Evolutionary conservation across 1,139 yeast species (phyloP).

Genomic region (Candida anutae): DNA sequence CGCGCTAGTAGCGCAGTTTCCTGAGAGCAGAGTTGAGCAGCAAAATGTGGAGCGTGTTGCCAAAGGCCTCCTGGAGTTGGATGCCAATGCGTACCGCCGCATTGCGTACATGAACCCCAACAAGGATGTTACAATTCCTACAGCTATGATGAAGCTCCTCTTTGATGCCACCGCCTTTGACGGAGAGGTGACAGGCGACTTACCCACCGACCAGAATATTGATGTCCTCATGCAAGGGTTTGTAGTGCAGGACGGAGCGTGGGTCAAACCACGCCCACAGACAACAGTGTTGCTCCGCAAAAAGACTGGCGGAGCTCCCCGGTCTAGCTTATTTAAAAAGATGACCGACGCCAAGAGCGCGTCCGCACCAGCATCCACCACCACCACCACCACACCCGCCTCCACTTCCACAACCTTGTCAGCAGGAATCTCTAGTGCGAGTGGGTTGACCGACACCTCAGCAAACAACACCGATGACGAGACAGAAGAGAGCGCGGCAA

Average conservation of each 20-base stretch:
- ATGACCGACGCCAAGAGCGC: slow-evolving; percentile 1
- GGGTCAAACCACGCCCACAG: slow-evolving; percentile 40
- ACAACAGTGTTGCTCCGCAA: slow-evolving; percentile 22
- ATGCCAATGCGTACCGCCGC: slow-evolving; percentile 33
- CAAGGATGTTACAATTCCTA: slow-evolving; percentile 35
- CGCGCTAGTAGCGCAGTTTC: slow-evolving; percentile 10
- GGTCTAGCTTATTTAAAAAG: slow-evolving; percentile 8
- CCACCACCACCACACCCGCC: not conserved
- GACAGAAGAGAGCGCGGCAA: slow-evolving; percentile 23
- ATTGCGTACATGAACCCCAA: slow-evolving; percentile 58
- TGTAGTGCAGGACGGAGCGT: slow-evolving; percentile 29
- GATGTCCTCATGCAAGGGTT: slow-evolving; percentile 63
- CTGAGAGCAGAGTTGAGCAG: slow-evolving; percentile 25
- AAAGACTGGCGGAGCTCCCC: slow-evolving; percentile 7
- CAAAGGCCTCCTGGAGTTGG: slow-evolving; percentile 44
- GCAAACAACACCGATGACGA: slow-evolving; percentile 29
- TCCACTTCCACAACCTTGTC: not conserved
- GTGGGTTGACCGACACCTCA: slow-evolving; percentile 40
- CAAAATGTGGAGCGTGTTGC: slow-evolving; percentile 69
- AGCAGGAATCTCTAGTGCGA: slow-evolving; percentile 14
- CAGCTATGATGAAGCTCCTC: slow-evolving; percentile 33
- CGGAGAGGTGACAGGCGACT: slow-evolving; percentile 49
- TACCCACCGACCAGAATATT: slow-evolving; percentile 42
- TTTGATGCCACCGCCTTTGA: slow-evolving; percentile 32
- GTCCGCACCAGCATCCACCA: not conserved